Evolutionary conservation across 768 basidiomycete genomes (phyloP).

Genomic region (Mrakia blollopis): DNA sequence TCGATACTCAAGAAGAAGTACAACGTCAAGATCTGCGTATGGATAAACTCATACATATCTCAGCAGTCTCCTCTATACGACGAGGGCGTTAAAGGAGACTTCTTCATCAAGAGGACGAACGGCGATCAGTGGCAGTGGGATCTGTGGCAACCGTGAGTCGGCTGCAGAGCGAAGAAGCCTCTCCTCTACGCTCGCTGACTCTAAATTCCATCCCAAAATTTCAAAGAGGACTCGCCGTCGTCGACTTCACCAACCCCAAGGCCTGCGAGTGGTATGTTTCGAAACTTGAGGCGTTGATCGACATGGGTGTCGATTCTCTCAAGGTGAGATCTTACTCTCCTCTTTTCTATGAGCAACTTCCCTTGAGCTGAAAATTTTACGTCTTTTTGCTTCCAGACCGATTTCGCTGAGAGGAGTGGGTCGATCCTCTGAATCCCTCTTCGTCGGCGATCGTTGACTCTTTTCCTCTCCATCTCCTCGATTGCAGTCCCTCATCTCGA

Average conservation of each 20-base stretch:
- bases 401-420: slow-evolving; percentile 63
- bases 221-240: slow-evolving; percentile 42
- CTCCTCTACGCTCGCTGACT: too few species aligned
- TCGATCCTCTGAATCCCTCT: too few species aligned
- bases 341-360: not conserved
- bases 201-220: not conserved
- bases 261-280: slow-evolving; percentile 56
- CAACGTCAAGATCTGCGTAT: slow-evolving; percentile 66
- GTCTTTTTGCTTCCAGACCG: slow-evolving; percentile 47
- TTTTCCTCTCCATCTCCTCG: too few species aligned
- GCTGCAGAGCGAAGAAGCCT: too few species aligned
- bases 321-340: slow-evolving; percentile 45
- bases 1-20: slow-evolving; percentile 48
- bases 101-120: slow-evolving; percentile 64
- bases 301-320: slow-evolving; percentile 56
- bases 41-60: slow-evolving; percentile 68
- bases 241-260: slow-evolving; percentile 62
- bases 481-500: slow-evolving; percentile 54
- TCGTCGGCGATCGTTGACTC: too few species aligned
- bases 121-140: slow-evolving; percentile 57
- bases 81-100: slow-evolving; percentile 62
- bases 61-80: slow-evolving; percentile 54
- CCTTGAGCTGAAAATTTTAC: not conserved
- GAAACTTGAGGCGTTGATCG: slow-evolving; percentile 52
- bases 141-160: slow-evolving; percentile 58